Evolutionary conservation across 768 basidiomycete species (phyloP).

Genomic region (Termitomyces sp.): DNA sequence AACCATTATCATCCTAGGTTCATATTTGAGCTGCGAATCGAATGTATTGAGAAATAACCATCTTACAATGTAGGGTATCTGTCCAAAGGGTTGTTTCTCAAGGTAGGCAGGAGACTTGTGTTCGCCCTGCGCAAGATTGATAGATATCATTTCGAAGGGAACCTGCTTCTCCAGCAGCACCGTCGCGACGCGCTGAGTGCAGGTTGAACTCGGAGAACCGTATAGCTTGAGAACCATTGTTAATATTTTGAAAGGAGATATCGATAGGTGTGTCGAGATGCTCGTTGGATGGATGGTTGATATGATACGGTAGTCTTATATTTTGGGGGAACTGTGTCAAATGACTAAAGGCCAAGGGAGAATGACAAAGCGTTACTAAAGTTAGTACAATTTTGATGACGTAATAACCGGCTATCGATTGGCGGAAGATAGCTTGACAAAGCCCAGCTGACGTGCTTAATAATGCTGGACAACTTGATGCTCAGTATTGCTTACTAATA

Average conservation of each 20-base stretch:
- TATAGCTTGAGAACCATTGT: constrained; percentile 42
- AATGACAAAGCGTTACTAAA: too few relatives aligned
- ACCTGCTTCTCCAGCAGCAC: constrained; percentile 42
- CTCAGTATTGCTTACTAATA: too few relatives aligned
- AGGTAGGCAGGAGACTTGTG: constrained; percentile 33
- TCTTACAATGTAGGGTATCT: constrained; percentile 26
- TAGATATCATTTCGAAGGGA: constrained; percentile 39
- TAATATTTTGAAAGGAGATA: neutral
- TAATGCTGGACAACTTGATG: too few relatives aligned
- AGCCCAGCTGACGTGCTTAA: too few relatives aligned
- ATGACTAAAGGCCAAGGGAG: too few relatives aligned
- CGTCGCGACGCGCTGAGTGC: constrained; percentile 37
- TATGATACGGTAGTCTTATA: neutral
- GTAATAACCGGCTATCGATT: too few relatives aligned
- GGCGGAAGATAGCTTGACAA: too few relatives aligned
- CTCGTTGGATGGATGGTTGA: too few relatives aligned
- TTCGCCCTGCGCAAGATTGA: constrained; percentile 32
- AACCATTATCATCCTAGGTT: constrained; percentile 17
- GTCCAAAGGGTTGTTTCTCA: constrained; percentile 48
- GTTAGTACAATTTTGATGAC: too few relatives aligned
- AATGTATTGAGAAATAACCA: constrained; percentile 12
- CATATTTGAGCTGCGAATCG: neutral
- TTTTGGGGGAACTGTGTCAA: neutral
- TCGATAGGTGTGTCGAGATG: neutral
- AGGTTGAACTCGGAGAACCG: constrained; percentile 36